Percentiles rank a stretch among this genome's conserved stretches.
Conservation (phyloP, 1,284 basidiomycete genomes). For the Salmacisia buchloeana region DNA sequence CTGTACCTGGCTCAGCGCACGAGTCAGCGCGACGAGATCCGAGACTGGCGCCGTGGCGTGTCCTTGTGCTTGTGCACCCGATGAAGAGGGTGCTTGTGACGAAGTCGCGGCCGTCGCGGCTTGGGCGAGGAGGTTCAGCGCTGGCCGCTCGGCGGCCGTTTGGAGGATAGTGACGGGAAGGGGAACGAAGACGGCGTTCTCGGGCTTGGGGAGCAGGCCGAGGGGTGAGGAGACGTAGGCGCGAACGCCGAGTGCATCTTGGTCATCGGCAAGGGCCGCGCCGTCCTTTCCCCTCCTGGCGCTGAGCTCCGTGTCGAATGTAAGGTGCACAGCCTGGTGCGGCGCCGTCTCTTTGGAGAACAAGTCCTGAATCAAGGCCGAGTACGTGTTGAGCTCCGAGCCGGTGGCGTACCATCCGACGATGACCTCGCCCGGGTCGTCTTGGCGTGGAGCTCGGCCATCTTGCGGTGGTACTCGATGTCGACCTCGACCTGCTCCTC, state of each 20-base stretch:
- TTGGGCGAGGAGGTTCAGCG: slow-evolving; percentile 63
- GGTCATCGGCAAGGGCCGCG: slow-evolving; percentile 12
- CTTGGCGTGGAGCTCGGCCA: slow-evolving; percentile 83
- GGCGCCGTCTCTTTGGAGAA: slow-evolving; percentile 86
- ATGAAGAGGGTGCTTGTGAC: slow-evolving; percentile 16
- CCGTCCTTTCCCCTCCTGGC: slow-evolving; percentile 37
- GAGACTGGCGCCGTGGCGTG: slow-evolving; percentile 21
- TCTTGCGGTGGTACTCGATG: slow-evolving; percentile 88
- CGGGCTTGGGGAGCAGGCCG: slow-evolving; percentile 40
- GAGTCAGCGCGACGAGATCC: slow-evolving; percentile 58
- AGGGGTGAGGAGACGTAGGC: slow-evolving; percentile 74
- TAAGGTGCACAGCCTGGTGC: slow-evolving; percentile 84
- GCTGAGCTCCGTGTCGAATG: slow-evolving; percentile 77
- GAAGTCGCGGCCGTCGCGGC: neutral
- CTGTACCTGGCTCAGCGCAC: slow-evolving; percentile 65
- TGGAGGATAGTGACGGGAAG: slow-evolving; percentile 33
- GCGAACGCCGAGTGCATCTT: slow-evolving; percentile 59
- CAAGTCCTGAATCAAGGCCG: slow-evolving; percentile 96
- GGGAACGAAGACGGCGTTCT: slow-evolving; percentile 48
- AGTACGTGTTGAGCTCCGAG: slow-evolving; percentile 86
- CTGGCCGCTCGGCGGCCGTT: slow-evolving; percentile 51
- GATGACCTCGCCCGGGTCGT: slow-evolving; percentile 77
- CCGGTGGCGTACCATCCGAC: slow-evolving; percentile 67
- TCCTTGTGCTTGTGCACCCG: neutral
- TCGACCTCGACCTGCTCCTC: slow-evolving; percentile 67